These are phyloP conservation scores for Spathaspora gorwiae DNA, from an alignment of 805 yeast species.

Conservation along the genomic window DNA sequence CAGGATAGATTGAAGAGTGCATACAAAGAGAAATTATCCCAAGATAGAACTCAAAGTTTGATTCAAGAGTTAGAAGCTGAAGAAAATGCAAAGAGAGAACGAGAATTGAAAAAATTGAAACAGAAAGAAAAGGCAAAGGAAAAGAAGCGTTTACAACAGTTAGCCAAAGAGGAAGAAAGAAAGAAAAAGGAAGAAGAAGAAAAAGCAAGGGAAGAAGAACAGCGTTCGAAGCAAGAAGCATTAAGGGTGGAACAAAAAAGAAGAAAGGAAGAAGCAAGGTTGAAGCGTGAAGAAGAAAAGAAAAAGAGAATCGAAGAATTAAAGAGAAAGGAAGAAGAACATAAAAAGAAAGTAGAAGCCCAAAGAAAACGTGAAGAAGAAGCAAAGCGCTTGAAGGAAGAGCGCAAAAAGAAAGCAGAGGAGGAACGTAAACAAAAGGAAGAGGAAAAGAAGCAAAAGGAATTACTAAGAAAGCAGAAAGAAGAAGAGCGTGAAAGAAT, in stretches of 20 bases:
- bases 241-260: slow-evolving; percentile 34
- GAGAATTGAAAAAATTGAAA: slow-evolving; percentile 59
- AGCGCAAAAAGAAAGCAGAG: slow-evolving; percentile 19
- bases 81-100: slow-evolving; percentile 57
- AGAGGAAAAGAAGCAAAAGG: slow-evolving; percentile 20
- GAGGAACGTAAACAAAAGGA: slow-evolving; percentile 20
- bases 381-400: slow-evolving; percentile 21
- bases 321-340: slow-evolving; percentile 29
- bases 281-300: slow-evolving; percentile 47
- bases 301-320: slow-evolving; percentile 37
- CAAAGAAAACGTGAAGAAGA: slow-evolving; percentile 26
- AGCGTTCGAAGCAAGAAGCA: slow-evolving; percentile 27
- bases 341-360: slow-evolving; percentile 25
- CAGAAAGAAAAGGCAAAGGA: slow-evolving; percentile 69
- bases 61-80: slow-evolving; percentile 70
- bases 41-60: slow-evolving; percentile 59
- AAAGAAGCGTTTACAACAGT: slow-evolving; percentile 58
- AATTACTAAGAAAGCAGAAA: slow-evolving; percentile 10
- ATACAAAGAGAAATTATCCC: slow-evolving; percentile 76
- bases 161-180: slow-evolving; percentile 59
- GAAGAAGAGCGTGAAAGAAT: slow-evolving; percentile 12
- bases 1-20: slow-evolving; percentile 71
- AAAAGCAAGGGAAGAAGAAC: slow-evolving; percentile 30
- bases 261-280: slow-evolving; percentile 33
- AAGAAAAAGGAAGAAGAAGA: slow-evolving; percentile 52